Evolutionary conservation across 2,329 filamentous ascomycete species (phyloP), one percentile per base, ranked within the genome.

Genomic region (Capronia epimyces): DNA sequence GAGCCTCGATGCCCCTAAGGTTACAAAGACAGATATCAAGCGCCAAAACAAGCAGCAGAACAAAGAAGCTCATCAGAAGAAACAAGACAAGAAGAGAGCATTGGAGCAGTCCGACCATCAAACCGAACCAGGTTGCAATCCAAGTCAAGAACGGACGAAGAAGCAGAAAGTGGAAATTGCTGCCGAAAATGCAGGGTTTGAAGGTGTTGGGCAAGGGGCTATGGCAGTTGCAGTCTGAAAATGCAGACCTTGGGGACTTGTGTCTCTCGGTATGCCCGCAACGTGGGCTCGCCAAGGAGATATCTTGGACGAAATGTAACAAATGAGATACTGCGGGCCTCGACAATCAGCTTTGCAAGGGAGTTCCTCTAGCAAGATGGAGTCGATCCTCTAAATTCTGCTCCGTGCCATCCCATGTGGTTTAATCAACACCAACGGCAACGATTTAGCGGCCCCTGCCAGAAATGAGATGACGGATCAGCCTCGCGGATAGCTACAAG

Each of bases 1-100:
- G 12, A 80, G 78, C 13, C 73, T 88, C 48, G 75, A 79, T 50
- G 72, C 75, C 7, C 39, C 45, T 3, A 71, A 69, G 52, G 42
- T 43, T 12, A 59, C 52, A 3, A 60, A 58, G 36, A 41, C 55
- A 13, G 60, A 62, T 39, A 53, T 60, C 31, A 62, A 60, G 43
- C 56, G 58, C 31, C 53, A 56, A 32, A 48, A 60, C 46, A 62
- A 57, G 21, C 53, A 56, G 24, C 41, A 50, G n/a, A 55, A 50
- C 20, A 56, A 53, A 43, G 55, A 59, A 45, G 53, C 46, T 16
- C 49, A 56, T n/a, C 22, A 43, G 22, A 54, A 49, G 27, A 55
- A 53, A 27, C 46, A 53, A 25, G 50, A 53, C 42, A 56, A 57
- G 37, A 60, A 60, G 44, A 47, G 50, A 32, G 46, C 47, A 6